Evolutionary conservation across 176 grass and related monocot species (phyloP).

Genomic region (Cocos nucifera): DNA sequence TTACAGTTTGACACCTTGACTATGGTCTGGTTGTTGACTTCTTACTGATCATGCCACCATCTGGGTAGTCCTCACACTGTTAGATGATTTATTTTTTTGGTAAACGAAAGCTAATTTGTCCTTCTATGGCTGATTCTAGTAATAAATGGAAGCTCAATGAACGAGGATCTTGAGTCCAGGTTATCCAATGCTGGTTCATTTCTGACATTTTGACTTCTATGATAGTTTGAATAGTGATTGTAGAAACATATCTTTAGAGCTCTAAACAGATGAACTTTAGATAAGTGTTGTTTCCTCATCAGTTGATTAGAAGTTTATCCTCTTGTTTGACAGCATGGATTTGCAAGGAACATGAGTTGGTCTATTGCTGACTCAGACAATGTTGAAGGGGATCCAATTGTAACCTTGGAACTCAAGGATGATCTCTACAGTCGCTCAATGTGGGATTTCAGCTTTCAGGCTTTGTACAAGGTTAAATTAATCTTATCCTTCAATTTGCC

Average conservation of each 20-base stretch:
- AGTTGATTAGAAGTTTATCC: slow-evolving; percentile 7
- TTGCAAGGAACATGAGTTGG: slow-evolving; percentile 91
- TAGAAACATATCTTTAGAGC: neutral
- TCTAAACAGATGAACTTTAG: neutral
- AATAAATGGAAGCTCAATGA: too few relatives aligned
- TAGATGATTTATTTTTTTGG: too few relatives aligned
- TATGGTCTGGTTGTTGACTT: too few relatives aligned
- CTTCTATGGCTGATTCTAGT: too few relatives aligned
- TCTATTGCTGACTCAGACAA: slow-evolving; percentile 74
- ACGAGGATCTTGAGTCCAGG: neutral
- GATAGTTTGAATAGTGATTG: neutral
- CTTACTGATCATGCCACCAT: too few relatives aligned
- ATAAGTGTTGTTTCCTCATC: neutral
- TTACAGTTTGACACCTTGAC: too few relatives aligned
- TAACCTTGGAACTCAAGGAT: slow-evolving; percentile 86
- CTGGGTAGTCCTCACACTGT: too few relatives aligned
- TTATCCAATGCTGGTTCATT: neutral
- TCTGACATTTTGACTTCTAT: neutral
- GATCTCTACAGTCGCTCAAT: slow-evolving; percentile 78
- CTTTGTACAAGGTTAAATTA: slow-evolving; percentile 75
- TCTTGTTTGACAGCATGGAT: slow-evolving; percentile 61
- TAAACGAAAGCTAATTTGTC: too few relatives aligned
- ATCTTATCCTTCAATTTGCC: neutral
- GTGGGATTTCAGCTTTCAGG: slow-evolving; percentile 98
- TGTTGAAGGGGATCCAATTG: slow-evolving; percentile 50